phyloP scores from a whole-genome alignment of 179 eudicot genomes.

The Silene noctiflora region DNA sequence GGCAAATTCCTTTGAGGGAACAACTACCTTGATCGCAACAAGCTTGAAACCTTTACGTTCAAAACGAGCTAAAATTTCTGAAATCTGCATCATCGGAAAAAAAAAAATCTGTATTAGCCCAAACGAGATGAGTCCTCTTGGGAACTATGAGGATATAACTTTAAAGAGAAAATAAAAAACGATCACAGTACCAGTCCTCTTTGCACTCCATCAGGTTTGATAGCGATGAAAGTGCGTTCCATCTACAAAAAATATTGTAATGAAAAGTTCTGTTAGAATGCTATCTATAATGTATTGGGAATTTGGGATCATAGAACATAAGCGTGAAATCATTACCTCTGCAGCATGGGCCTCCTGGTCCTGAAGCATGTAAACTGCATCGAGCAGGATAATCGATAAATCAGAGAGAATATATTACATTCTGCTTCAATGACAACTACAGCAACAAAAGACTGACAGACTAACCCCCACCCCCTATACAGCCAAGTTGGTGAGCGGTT shows the following conservation, averaged over 20 bases:
- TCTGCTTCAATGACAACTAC: too few species aligned
- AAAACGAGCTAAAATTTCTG: constrained; percentile 90
- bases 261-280: not conserved
- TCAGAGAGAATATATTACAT: too few species aligned
- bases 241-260: constrained; percentile 32
- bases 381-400: not conserved
- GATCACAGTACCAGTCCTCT: constrained; percentile 63
- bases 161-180: not conserved
- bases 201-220: constrained; percentile 99
- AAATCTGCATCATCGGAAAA: constrained; percentile 39
- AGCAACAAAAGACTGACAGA: too few species aligned
- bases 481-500: too few species aligned
- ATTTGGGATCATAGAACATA: not conserved
- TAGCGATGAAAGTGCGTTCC: constrained; percentile 97
- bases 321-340: constrained; percentile 48
- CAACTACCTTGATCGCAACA: constrained; percentile 73
- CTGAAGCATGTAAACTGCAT: constrained; percentile 83
- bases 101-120: constrained; percentile 6
- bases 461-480: too few species aligned
- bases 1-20: constrained; percentile 90
- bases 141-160: too few species aligned
- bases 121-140: not conserved
- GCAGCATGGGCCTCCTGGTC: constrained; percentile 91
- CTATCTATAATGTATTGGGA: too few species aligned
- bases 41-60: constrained; percentile 53